phyloP scores from a whole-genome alignment of 768 basidiomycete genomes.

The Leccinum pellstonianum region DNA sequence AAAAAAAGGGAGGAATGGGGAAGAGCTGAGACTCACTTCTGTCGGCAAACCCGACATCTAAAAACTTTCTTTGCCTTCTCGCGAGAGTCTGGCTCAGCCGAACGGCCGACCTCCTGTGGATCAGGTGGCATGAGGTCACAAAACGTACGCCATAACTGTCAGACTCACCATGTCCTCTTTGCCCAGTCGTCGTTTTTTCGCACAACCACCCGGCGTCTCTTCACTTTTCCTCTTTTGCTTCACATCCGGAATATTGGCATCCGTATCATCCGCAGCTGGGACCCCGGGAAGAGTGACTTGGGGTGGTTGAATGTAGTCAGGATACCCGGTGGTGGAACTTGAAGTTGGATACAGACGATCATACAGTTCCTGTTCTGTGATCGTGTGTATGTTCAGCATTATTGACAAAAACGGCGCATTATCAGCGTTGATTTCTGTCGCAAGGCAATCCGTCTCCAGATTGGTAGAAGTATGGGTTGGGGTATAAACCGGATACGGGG shows the following conservation, averaged over 20 bases:
- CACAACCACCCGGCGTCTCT: not conserved
- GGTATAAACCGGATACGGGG: no score
- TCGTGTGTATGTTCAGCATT: no score
- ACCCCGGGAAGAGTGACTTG: not conserved
- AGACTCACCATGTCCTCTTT: not conserved
- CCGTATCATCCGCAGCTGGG: not conserved
- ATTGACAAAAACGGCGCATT: not conserved
- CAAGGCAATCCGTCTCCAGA: not conserved
- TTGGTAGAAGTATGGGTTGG: not conserved
- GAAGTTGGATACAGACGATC: no score
- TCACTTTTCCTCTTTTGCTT: not conserved
- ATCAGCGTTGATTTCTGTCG: fast-evolving
- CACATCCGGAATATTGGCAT: not conserved
- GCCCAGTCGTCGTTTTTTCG: not conserved
- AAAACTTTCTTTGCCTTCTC: fast-evolving
- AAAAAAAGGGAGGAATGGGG: not conserved
- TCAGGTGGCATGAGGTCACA: not conserved
- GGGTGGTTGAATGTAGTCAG: no score
- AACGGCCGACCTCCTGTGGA: not conserved
- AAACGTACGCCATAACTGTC: not conserved
- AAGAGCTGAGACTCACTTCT: not conserved
- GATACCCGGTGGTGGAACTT: no score
- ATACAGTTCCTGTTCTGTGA: no score
- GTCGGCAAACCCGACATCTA: not conserved
- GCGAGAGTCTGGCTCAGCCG: no score